Conservation (phyloP, 2,329 filamentous ascomycete genomes). For the Periconia sp. region DNA sequence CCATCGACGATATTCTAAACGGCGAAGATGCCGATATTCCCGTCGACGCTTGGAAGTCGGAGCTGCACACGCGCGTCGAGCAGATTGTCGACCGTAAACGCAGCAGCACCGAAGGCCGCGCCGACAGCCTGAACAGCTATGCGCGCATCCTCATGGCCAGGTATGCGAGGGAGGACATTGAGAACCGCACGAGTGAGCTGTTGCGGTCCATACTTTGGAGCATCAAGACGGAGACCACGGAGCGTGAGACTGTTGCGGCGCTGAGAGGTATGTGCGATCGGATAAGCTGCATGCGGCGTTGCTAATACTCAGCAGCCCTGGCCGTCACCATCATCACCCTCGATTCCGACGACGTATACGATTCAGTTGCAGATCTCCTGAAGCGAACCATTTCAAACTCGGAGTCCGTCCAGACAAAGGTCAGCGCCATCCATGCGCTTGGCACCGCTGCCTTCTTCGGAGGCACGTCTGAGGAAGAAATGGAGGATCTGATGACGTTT, state of each 20-base stretch:
- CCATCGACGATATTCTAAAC: conserved; percentile 68
- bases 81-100: conserved; percentile 80
- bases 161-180: conserved; percentile 69
- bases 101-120: conserved; percentile 73
- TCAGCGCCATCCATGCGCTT: conserved; percentile 75
- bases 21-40: conserved; percentile 57
- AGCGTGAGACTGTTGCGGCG: conserved; percentile 72
- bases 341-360: conserved; percentile 70
- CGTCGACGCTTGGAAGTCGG: conserved; percentile 64
- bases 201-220: conserved; percentile 71
- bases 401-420: conserved; percentile 68
- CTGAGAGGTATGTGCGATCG: conserved; percentile 60
- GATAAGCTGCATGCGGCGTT: not conserved
- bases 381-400: conserved; percentile 71
- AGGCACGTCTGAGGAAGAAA: conserved; percentile 71
- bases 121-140: conserved; percentile 67
- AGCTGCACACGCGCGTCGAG: conserved; percentile 70
- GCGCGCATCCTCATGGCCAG: conserved; percentile 71
- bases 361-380: conserved; percentile 63
- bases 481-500: conserved; percentile 75
- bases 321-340: conserved; percentile 72
- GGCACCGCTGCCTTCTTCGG: conserved; percentile 76
- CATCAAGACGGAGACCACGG: conserved; percentile 70
- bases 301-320: conserved; percentile 57
- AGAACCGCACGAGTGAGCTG: conserved; percentile 65